Conservation (phyloP, 495 filamentous ascomycete species). For the Aspergillus steynii region DNA sequence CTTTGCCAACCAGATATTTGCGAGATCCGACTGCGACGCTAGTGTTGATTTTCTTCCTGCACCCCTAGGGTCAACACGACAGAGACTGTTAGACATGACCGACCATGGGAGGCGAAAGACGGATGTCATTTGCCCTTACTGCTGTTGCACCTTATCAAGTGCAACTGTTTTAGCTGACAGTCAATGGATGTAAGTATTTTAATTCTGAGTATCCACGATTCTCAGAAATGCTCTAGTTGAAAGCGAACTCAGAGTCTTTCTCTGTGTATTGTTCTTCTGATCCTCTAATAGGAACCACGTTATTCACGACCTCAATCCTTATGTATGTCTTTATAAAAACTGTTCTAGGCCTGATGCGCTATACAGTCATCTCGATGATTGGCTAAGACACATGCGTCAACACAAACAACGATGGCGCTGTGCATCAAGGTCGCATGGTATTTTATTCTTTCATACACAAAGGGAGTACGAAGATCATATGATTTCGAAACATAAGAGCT, state of each 20-base stretch:
- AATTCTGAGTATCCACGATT: too few species aligned
- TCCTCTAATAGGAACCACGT: background rate
- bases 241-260: too few species aligned
- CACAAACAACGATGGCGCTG: background rate
- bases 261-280: too few species aligned
- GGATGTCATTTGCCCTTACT: conserved; percentile 14
- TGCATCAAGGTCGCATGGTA: background rate
- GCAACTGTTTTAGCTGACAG: conserved; percentile 3
- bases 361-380: background rate
- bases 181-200: background rate
- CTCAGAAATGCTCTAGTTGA: too few species aligned
- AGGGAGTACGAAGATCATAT: conserved; percentile 6
- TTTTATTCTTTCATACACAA: background rate
- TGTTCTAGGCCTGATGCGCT: background rate
- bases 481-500: conserved; percentile 5
- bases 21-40: too few species aligned
- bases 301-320: conserved; percentile 1
- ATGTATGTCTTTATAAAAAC: background rate
- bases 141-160: conserved; percentile 11
- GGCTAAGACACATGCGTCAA: background rate
- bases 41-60: background rate
- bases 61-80: background rate
- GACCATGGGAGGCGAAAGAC: background rate
- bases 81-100: conserved; percentile 3
- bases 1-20: too few species aligned